Evolutionary conservation across 805 yeast species (phyloP).

Genomic region (Zygosaccharomyces pseudorouxii): DNA sequence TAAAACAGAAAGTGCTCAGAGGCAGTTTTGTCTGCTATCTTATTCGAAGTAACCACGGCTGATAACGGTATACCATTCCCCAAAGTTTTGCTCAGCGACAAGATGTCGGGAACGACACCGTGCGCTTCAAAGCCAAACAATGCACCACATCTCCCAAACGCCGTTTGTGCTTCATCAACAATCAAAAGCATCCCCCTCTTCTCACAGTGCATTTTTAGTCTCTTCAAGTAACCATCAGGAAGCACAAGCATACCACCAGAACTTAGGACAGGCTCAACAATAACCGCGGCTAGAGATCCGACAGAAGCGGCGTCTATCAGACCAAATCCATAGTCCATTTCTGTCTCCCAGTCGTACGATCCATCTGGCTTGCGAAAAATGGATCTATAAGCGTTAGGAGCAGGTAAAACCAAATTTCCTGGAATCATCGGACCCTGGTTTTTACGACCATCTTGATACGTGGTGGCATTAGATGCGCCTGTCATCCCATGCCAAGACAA

Average conservation of each 20-base stretch:
- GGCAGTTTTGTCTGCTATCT: constrained; percentile 22
- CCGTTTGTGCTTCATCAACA: constrained; percentile 53
- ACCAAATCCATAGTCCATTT: constrained; percentile 28
- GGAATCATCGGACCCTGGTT: constrained; percentile 31
- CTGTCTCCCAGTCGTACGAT: constrained; percentile 31
- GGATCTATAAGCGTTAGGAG: constrained; percentile 29
- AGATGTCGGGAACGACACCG: constrained; percentile 34
- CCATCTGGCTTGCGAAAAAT: constrained; percentile 29
- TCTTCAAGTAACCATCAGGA: constrained; percentile 33
- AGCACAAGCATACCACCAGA: constrained; percentile 50
- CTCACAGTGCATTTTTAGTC: constrained; percentile 28
- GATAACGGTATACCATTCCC: constrained; percentile 36
- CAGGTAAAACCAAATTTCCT: constrained; percentile 28
- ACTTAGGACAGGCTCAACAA: constrained; percentile 49
- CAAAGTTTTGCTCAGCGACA: constrained; percentile 33
- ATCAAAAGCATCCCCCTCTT: constrained; percentile 46
- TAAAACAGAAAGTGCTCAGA: constrained; percentile 25
- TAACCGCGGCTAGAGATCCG: constrained; percentile 47
- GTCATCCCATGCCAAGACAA: constrained; percentile 34
- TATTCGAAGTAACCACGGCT: constrained; percentile 28
- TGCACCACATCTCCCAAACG: constrained; percentile 51
- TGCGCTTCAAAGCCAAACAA: constrained; percentile 38
- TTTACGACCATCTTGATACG: constrained; percentile 28
- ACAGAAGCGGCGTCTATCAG: constrained; percentile 27
- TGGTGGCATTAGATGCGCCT: constrained; percentile 26